Evolutionary conservation across 768 basidiomycete genomes (phyloP), one percentile per base, ranked within the genome.

Genomic region (Cystobasidium ongulense): DNA sequence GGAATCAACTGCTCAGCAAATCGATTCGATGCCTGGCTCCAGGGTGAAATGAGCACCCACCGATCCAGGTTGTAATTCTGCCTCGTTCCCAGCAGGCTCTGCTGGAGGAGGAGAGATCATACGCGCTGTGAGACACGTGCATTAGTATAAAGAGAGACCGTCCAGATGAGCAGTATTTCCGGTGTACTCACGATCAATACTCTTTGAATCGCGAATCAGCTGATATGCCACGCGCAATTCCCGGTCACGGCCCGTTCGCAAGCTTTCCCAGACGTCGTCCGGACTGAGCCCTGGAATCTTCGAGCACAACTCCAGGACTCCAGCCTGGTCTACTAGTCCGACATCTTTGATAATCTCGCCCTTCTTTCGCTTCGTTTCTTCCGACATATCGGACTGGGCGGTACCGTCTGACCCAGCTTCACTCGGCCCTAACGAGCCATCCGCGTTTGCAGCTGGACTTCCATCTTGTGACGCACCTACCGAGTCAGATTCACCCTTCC

Each of bases 161-260:
- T 18, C 18, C 18, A 7, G 4, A 17, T 21, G n/a, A 4, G 46
- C n/a, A 50, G 46, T 39, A 50, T 50, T n/a, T n/a, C n/a, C n/a
- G 46, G 3, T 21, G 10, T 8, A 50, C 63, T 64, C 10, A 64
- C 63, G 63, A 38, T 64, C 63, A 23, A 54, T 59, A 7, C 54
- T 59, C 10, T 54, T 54, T 13, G 53, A 93, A 79, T 99, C 95
- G 72, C 92, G 84, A 54, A 96, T 84, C 2, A 99, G 84, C 86
- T 93, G 88, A 81, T 98, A 99, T 0, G 95, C 93, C 7, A 99
- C 93, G 82, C 96, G 94, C 80, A 98, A 89, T 67, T 91, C 88
- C 80, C 97, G 96, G 43, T 93, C 91, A 74, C 89, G 88, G 0
- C 90, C 89, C 76, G 87, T 83, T 74, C 89, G 85, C 75, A 97